Evolutionary conservation across 805 yeast genomes (phyloP).

Genomic region (Lipomyces kockii): DNA sequence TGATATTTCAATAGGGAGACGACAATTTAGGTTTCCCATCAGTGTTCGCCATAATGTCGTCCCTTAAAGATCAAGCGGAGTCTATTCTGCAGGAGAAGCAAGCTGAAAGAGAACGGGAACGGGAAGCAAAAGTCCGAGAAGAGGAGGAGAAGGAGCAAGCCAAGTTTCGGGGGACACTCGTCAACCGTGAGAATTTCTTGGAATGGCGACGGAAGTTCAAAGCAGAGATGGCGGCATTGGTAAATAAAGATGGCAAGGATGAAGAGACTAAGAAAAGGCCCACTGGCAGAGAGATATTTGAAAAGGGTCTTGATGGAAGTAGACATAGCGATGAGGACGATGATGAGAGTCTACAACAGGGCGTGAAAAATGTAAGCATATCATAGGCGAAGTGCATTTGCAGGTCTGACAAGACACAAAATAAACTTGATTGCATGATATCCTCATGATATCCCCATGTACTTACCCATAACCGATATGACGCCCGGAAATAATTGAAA

Average conservation of each 20-base stretch:
- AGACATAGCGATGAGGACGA: conserved; percentile 59
- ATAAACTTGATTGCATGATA: not conserved
- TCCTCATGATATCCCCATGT: too few species aligned
- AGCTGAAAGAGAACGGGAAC: conserved; percentile 56
- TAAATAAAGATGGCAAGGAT: conserved; percentile 46
- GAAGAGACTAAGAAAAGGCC: conserved; percentile 57
- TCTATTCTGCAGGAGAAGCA: conserved; percentile 63
- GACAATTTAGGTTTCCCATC: conserved; percentile 91
- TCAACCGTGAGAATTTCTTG: conserved; percentile 73
- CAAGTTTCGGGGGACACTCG: conserved; percentile 89
- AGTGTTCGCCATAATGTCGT: conserved; percentile 75
- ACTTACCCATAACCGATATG: not conserved
- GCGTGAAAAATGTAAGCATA: conserved; percentile 8
- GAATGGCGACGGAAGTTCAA: conserved; percentile 78
- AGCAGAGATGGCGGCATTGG: conserved; percentile 65
- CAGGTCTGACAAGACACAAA: not conserved
- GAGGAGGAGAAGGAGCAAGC: conserved; percentile 84
- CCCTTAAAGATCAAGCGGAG: conserved; percentile 83
- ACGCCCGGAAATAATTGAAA: not conserved
- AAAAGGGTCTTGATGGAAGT: conserved; percentile 79
- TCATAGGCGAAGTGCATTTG: conserved; percentile 3
- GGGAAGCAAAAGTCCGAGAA: conserved; percentile 62
- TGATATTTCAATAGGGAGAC: conserved; percentile 53
- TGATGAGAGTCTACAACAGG: conserved; percentile 12
- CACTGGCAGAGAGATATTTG: conserved; percentile 89